Evolutionary conservation across 805 yeast species (phyloP).

Genomic region (Barnettozyma californica): DNA sequence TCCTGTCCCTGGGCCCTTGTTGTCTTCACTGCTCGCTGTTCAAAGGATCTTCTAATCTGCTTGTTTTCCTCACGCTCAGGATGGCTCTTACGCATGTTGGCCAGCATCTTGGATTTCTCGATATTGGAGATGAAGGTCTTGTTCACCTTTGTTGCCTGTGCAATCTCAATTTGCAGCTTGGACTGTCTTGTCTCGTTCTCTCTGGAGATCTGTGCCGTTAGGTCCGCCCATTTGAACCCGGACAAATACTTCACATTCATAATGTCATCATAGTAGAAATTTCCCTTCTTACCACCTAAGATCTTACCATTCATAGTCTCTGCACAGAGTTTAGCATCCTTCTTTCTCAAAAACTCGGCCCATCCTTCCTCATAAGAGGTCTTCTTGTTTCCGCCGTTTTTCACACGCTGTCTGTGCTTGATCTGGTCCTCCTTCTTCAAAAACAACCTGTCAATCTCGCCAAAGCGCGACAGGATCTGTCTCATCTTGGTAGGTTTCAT

Average conservation of each 20-base stretch:
- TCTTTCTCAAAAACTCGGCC: constrained; percentile 84
- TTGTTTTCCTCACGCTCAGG: constrained; percentile 29
- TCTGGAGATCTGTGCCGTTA: constrained; percentile 87
- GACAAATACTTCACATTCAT: constrained; percentile 85
- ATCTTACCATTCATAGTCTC: constrained; percentile 81
- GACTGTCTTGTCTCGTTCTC: constrained; percentile 88
- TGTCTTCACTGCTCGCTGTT: constrained; percentile 64
- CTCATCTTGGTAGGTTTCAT: constrained; percentile 93
- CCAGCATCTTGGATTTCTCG: constrained; percentile 78
- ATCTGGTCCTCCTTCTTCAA: constrained; percentile 78
- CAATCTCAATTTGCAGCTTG: constrained; percentile 79
- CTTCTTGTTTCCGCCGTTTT: constrained; percentile 90
- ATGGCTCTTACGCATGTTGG: constrained; percentile 43
- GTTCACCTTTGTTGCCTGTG: constrained; percentile 84
- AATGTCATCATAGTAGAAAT: constrained; percentile 90
- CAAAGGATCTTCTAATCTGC: constrained; percentile 53
- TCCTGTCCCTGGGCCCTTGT: constrained; percentile 59
- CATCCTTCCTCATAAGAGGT: constrained; percentile 89
- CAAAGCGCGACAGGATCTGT: constrained; percentile 76
- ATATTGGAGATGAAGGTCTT: constrained; percentile 79
- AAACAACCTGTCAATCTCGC: constrained; percentile 81
- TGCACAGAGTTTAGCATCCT: constrained; percentile 86
- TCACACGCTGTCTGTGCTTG: constrained; percentile 60
- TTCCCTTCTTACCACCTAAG: constrained; percentile 88
- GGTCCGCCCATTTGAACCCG: constrained; percentile 91